A percentile compares a stretch with the other conserved stretches of the same genome.
phyloP scores from a whole-genome alignment of 2,329 filamentous ascomycete genomes.

The Rhynchosporium agropyri region DNA sequence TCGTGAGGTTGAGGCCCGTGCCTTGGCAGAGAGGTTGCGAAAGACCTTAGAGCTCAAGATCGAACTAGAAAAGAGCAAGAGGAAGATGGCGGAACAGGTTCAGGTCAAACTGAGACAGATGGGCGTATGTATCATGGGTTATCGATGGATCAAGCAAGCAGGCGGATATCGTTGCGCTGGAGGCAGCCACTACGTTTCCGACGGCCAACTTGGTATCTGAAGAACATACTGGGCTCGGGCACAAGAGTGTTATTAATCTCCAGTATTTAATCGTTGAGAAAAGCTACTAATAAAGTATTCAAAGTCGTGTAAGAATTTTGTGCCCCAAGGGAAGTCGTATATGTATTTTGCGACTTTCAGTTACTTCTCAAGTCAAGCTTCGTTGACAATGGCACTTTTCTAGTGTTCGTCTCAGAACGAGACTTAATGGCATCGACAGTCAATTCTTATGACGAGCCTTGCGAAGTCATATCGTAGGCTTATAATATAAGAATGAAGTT shows the following conservation, averaged over 20 bases:
- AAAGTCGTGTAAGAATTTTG: too few species aligned
- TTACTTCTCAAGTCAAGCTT: too few species aligned
- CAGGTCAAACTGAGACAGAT: constrained; percentile 53
- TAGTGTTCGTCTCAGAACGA: too few species aligned
- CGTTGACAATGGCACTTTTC: too few species aligned
- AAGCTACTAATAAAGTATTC: too few species aligned
- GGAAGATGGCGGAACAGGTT: constrained; percentile 45
- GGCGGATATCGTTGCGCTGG: constrained; percentile 65
- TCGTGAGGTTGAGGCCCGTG: constrained; percentile 39
- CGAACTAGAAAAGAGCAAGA: constrained; percentile 46
- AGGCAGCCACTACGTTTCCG: constrained; percentile 57
- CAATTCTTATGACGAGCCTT: too few species aligned
- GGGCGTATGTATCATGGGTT: constrained; percentile 62
- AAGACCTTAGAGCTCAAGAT: constrained; percentile 45
- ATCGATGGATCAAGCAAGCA: constrained; percentile 60
- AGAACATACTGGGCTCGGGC: background rate
- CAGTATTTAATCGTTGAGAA: background rate
- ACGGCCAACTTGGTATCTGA: constrained; percentile 36
- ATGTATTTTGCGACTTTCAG: too few species aligned
- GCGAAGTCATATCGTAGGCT: too few species aligned
- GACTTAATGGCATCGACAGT: too few species aligned
- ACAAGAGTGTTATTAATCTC: background rate
- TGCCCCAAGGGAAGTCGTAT: too few species aligned
- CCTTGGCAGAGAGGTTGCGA: constrained; percentile 36
- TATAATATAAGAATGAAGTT: too few species aligned